Percentiles rank a stretch among this genome's conserved stretches.
These are phyloP conservation scores for Talaromyces sp. DNA, from an alignment of 2,329 filamentous ascomycete species.

Conservation along the genomic window DNA sequence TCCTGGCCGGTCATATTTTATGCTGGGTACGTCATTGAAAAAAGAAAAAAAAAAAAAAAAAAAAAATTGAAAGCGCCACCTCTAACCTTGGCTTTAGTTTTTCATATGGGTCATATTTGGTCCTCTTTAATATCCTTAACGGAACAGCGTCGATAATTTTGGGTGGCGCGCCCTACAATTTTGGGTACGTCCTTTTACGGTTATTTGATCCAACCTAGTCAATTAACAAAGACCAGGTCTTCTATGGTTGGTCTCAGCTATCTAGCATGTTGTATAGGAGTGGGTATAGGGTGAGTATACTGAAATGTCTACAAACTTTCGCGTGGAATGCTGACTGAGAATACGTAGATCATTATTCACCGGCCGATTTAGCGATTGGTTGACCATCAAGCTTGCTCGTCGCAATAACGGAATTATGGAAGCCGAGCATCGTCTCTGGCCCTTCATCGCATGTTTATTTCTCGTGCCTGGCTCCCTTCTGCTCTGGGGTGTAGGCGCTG, in stretches of 20 bases:
- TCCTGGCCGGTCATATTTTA: slow-evolving; percentile 46
- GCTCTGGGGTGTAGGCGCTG: slow-evolving; percentile 47
- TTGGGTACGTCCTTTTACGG: slow-evolving; percentile 27
- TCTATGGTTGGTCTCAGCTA: slow-evolving; percentile 46
- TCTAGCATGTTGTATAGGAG: slow-evolving; percentile 39
- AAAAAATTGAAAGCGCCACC: background rate
- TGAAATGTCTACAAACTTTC: background rate
- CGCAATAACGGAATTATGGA: slow-evolving; percentile 47
- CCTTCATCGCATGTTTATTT: slow-evolving; percentile 38
- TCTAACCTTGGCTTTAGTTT: slow-evolving; percentile 28
- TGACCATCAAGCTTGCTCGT: slow-evolving; percentile 41
- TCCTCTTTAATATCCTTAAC: slow-evolving; percentile 46
- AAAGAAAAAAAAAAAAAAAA: too few relatives aligned
- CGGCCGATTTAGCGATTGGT: slow-evolving; percentile 44
- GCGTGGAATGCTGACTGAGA: background rate
- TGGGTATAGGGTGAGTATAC: slow-evolving; percentile 31
- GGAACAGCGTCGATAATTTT: slow-evolving; percentile 43
- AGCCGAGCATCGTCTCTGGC: slow-evolving; percentile 47
- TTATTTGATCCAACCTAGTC: too few relatives aligned
- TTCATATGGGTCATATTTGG: slow-evolving; percentile 43
- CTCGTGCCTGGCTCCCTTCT: slow-evolving; percentile 38
- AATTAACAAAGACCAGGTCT: slow-evolving; percentile 29
- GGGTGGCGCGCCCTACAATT: slow-evolving; percentile 40
- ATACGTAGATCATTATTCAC: slow-evolving; percentile 39
- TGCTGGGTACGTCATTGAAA: slow-evolving; percentile 35